These are phyloP conservation scores for Rhododendron ferrugineum DNA, from an alignment of 148 eudicot species.

Conservation along the genomic window DNA sequence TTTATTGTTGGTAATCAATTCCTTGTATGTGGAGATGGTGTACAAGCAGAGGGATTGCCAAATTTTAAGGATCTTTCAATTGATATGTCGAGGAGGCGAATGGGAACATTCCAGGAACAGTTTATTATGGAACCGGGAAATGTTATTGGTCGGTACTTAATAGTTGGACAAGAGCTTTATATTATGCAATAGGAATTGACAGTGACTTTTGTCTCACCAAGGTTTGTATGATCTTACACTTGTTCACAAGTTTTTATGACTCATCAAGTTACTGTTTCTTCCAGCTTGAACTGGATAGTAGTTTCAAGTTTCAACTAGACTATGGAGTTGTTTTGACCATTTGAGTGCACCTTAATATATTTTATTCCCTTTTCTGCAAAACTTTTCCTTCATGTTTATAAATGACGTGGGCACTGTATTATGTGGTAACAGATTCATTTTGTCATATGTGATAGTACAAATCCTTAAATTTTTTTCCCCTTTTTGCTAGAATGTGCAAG, in stretches of 20 bases:
- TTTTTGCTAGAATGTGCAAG: background rate
- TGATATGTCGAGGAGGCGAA: conserved; percentile 52
- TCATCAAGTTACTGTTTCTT: background rate
- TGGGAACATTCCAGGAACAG: conserved; percentile 87
- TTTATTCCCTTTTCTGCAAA: background rate
- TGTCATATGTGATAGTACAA: background rate
- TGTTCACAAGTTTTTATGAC: background rate
- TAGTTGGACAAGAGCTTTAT: conserved; percentile 75
- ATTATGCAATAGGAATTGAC: conserved; percentile 41
- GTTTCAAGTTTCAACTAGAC: background rate
- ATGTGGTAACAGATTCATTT: background rate
- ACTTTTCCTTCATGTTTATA: background rate
- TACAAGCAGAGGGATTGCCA: too few species aligned
- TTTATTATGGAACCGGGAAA: conserved; percentile 64
- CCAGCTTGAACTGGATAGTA: background rate
- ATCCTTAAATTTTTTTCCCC: background rate
- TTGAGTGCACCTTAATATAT: background rate
- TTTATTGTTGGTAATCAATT: too few species aligned
- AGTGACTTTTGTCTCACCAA: background rate
- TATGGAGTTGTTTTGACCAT: background rate
- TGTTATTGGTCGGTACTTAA: conserved; percentile 59
- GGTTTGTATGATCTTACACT: conserved; percentile 3
- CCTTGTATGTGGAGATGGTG: too few species aligned
- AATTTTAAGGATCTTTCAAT: too few species aligned
- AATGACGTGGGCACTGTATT: background rate